Evolutionary conservation across 257 asterid species (phyloP).

Genomic region (Paulownia fortunei): DNA sequence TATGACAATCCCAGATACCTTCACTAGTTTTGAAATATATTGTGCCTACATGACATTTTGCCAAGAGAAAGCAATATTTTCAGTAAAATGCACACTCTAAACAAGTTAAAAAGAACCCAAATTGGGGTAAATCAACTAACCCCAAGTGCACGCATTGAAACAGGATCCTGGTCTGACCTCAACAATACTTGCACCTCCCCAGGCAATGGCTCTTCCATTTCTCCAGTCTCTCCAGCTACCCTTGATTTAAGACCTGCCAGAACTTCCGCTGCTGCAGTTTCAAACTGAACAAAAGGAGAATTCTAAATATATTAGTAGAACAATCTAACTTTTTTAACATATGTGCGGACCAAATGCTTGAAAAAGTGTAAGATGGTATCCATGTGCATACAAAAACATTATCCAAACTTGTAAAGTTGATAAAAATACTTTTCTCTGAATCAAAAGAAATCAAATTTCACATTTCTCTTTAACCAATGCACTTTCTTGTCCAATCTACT

Average conservation of each 20-base stretch:
- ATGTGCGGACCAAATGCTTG: background rate
- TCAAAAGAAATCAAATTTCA: background rate
- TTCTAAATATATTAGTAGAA: background rate
- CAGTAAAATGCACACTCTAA: constrained; percentile 1
- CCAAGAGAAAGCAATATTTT: constrained; percentile 6
- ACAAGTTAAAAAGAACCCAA: constrained; percentile 9
- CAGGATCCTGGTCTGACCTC: constrained; percentile 86
- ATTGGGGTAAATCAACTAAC: constrained; percentile 51
- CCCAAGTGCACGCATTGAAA: constrained; percentile 89
- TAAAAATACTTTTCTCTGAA: background rate
- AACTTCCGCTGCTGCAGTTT: constrained; percentile 94
- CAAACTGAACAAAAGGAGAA: constrained; percentile 56
- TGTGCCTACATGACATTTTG: constrained; percentile 66
- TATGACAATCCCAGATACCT: constrained; percentile 90
- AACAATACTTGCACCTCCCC: constrained; percentile 93
- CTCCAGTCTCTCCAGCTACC: constrained; percentile 82
- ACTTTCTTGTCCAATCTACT: background rate
- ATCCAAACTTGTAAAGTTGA: background rate
- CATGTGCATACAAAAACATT: background rate
- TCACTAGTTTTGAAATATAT: constrained; percentile 85
- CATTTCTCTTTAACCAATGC: background rate
- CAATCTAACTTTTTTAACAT: background rate
- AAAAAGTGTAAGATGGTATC: background rate
- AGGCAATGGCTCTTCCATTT: constrained; percentile 84
- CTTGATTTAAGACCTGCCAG: constrained; percentile 81